Evolutionary conservation across 2,329 filamentous ascomycete species (phyloP).

Genomic region (Cladosporium sp.): DNA sequence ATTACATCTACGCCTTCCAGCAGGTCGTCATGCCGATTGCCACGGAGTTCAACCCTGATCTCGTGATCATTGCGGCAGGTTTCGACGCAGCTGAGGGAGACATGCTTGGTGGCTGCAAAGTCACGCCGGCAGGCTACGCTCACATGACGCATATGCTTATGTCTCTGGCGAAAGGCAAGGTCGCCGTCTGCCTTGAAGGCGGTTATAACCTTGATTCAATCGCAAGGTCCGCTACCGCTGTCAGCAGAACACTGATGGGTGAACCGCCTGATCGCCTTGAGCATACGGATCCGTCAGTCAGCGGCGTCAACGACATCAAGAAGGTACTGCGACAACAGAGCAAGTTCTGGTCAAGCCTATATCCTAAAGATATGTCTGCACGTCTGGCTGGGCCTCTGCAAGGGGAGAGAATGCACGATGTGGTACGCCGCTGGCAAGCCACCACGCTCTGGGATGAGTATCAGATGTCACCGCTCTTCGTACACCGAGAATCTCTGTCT

Average conservation of each 20-base stretch:
- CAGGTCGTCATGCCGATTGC: conserved; percentile 95
- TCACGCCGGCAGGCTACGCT: conserved; percentile 85
- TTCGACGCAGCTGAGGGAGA: conserved; percentile 96
- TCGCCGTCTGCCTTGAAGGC: conserved; percentile 90
- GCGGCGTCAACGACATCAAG: conserved; percentile 54
- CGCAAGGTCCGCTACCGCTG: conserved; percentile 84
- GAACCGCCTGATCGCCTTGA: conserved; percentile 70
- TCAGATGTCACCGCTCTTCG: conserved; percentile 74
- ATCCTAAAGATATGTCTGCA: conserved; percentile 53
- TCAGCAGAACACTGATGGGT: conserved; percentile 90
- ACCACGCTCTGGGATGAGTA: conserved; percentile 66
- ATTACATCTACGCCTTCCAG: conserved; percentile 96
- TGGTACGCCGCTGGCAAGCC: conserved; percentile 73
- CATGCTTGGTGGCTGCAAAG: conserved; percentile 86
- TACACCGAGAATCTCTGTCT: conserved; percentile 58
- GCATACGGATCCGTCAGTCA: conserved; percentile 44
- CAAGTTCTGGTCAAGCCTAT: conserved; percentile 82
- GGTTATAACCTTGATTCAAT: conserved; percentile 95
- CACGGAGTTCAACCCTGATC: conserved; percentile 85
- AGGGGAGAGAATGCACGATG: conserved; percentile 67
- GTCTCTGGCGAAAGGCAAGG: conserved; percentile 83
- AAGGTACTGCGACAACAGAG: conserved; percentile 57
- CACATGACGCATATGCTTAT: conserved; percentile 99
- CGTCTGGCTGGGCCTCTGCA: conserved; percentile 31
- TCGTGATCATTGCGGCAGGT: conserved; percentile 92